Percentiles rank a stretch among this genome's conserved stretches.
These are phyloP conservation scores for Sporisorium sorghi DNA, from an alignment of 1,284 basidiomycete genomes.

Conservation along the genomic window DNA sequence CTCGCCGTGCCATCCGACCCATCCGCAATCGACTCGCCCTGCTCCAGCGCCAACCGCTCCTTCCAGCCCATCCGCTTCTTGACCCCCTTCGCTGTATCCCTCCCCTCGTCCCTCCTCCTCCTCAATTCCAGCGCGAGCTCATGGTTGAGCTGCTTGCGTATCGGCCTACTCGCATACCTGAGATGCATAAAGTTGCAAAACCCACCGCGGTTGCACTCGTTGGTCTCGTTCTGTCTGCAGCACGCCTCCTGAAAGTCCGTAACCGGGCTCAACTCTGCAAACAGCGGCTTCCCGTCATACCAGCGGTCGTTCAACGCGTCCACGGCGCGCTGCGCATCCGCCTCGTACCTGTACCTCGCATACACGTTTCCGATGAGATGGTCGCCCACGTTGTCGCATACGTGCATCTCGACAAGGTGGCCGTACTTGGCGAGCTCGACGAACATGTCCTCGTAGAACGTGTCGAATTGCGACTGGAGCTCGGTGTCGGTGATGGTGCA, in stretches of 20 bases:
- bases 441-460: constrained; percentile 87
- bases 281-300: constrained; percentile 97
- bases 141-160: constrained; percentile 61
- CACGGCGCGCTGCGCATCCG: constrained; percentile 92
- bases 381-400: constrained; percentile 99
- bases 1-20: not conserved
- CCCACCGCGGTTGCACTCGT: constrained; percentile 75
- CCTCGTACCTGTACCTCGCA: constrained; percentile 97
- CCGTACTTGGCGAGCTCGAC: constrained; percentile 91
- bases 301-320: constrained; percentile 94
- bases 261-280: constrained; percentile 97
- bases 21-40: constrained; percentile 15
- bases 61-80: constrained; percentile 44
- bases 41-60: constrained; percentile 41
- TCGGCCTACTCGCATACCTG: constrained; percentile 45
- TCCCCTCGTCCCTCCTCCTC: constrained; percentile 40
- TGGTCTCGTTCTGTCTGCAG: constrained; percentile 82
- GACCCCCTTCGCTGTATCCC: constrained; percentile 20
- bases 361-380: constrained; percentile 99
- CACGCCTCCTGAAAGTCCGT: constrained; percentile 99
- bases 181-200: constrained; percentile 99
- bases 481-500: constrained; percentile 81
- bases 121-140: constrained; percentile 61
- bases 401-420: constrained; percentile 90
- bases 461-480: constrained; percentile 94